Percentiles rank a stretch among this genome's conserved stretches.
Evolutionary conservation across 352 stramenopile species (phyloP).

Genomic region (Pythium grandisporangium): DNA sequence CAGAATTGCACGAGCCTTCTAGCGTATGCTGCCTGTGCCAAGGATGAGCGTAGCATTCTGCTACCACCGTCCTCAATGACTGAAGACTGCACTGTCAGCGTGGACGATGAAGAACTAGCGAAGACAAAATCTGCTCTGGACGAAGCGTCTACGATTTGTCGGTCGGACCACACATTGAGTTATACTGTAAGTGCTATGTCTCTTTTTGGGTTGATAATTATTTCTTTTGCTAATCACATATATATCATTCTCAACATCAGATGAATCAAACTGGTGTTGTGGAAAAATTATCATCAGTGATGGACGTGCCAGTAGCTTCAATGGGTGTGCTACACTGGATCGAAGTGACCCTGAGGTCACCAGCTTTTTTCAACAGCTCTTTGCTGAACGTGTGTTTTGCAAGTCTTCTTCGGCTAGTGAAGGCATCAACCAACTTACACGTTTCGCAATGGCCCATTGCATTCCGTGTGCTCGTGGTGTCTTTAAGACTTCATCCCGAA

Average conservation of each 20-base stretch:
- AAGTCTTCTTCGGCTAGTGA: slow-evolving; percentile 67
- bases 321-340: slow-evolving; percentile 84
- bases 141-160: slow-evolving; percentile 70
- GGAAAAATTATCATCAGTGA: slow-evolving; percentile 66
- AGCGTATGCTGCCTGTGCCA: slow-evolving; percentile 65
- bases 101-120: slow-evolving; percentile 46
- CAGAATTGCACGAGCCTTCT: slow-evolving; percentile 66
- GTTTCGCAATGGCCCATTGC: slow-evolving; percentile 76
- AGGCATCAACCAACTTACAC: slow-evolving; percentile 70
- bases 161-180: slow-evolving; percentile 77
- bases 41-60: slow-evolving; percentile 71
- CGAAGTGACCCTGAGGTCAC: slow-evolving; percentile 60
- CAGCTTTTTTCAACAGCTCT: slow-evolving; percentile 75
- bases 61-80: slow-evolving; percentile 17
- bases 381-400: slow-evolving; percentile 82
- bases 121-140: slow-evolving; percentile 56
- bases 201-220: background rate
- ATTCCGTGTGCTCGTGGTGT: slow-evolving; percentile 72
- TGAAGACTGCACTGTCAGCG: slow-evolving; percentile 14
- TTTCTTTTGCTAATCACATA: background rate
- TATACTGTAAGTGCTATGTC: slow-evolving; percentile 59
- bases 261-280: slow-evolving; percentile 84
- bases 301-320: slow-evolving; percentile 74
- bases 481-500: slow-evolving; percentile 60
- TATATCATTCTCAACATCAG: too few species aligned